Evolutionary conservation across 352 stramenopile genomes (phyloP).

Genomic region (Globisporangium abappressorium): DNA sequence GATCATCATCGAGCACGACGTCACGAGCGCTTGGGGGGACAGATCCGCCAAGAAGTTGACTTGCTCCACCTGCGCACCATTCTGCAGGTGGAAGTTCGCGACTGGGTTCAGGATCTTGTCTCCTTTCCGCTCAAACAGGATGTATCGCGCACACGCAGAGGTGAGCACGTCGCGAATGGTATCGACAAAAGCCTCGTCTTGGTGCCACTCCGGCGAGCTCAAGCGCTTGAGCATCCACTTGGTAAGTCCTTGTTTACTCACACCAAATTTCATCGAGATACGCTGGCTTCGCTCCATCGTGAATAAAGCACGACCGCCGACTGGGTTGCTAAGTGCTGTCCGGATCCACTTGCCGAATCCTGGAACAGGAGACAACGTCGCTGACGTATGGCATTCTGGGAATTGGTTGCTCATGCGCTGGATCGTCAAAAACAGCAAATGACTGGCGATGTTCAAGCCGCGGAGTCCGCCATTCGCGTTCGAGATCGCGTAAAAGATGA

Average conservation of each 20-base stretch:
- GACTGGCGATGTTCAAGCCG: slow-evolving; percentile 77
- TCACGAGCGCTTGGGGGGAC: slow-evolving; percentile 39
- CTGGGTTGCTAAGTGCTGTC: slow-evolving; percentile 27
- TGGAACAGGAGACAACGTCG: slow-evolving; percentile 77
- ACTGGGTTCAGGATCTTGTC: slow-evolving; percentile 83
- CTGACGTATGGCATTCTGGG: slow-evolving; percentile 57
- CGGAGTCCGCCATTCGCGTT: slow-evolving; percentile 77
- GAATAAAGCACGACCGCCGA: slow-evolving; percentile 41
- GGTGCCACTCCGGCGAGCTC: slow-evolving; percentile 42
- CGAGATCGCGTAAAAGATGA: slow-evolving; percentile 87
- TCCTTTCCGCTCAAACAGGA: slow-evolving; percentile 73
- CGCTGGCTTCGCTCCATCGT: slow-evolving; percentile 42
- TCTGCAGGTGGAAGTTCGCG: slow-evolving; percentile 85
- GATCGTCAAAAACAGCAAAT: slow-evolving; percentile 83
- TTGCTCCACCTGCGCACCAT: slow-evolving; percentile 82
- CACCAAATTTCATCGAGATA: slow-evolving; percentile 56
- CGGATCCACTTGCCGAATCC: slow-evolving; percentile 75
- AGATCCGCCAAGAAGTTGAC: slow-evolving; percentile 80
- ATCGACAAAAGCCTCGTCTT: slow-evolving; percentile 42
- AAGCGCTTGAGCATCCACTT: slow-evolving; percentile 76
- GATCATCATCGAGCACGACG: slow-evolving; percentile 77
- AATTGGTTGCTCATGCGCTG: slow-evolving; percentile 68
- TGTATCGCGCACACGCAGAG: slow-evolving; percentile 64
- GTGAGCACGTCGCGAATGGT: slow-evolving; percentile 51
- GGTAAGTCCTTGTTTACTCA: slow-evolving; percentile 44